A percentile compares a stretch with the other conserved stretches of the same genome.
Evolutionary conservation across 208 protist species (phyloP).

Genomic region (Vickermania spadyakhi): DNA sequence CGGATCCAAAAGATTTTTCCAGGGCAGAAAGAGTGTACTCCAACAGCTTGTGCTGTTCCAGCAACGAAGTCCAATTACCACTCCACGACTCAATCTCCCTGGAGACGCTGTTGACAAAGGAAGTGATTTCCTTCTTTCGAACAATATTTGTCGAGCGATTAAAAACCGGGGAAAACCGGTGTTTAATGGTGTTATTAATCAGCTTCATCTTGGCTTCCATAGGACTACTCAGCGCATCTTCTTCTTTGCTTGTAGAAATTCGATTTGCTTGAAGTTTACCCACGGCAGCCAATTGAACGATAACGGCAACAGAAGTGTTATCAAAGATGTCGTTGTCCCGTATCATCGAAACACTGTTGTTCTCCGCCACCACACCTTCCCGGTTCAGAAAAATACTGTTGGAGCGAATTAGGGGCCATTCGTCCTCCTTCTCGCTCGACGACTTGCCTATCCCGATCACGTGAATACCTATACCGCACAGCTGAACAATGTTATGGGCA

Average conservation of each 20-base stretch:
- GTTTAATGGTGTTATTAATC: constrained; percentile 59
- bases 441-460: constrained; percentile 4
- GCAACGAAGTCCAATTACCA: background rate
- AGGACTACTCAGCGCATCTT: constrained; percentile 48
- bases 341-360: constrained; percentile 20
- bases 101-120: background rate
- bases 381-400: constrained; percentile 65
- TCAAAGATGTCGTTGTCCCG: constrained; percentile 79
- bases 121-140: background rate
- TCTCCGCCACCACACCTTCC: constrained; percentile 35
- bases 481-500: constrained; percentile 50
- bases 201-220: constrained; percentile 39
- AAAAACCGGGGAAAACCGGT: constrained; percentile 84
- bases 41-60: background rate
- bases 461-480: constrained; percentile 52
- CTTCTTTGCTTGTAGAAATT: constrained; percentile 51
- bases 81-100: background rate
- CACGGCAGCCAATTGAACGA: constrained; percentile 21
- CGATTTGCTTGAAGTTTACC: constrained; percentile 57
- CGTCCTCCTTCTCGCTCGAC: background rate
- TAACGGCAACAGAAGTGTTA: constrained; percentile 45
- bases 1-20: background rate
- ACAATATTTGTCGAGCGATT: constrained; percentile 32
- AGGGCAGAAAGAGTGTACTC: background rate
- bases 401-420: constrained; percentile 17